Conservation (phyloP, 805 yeast species). For the Ogataea pilisensis region DNA sequence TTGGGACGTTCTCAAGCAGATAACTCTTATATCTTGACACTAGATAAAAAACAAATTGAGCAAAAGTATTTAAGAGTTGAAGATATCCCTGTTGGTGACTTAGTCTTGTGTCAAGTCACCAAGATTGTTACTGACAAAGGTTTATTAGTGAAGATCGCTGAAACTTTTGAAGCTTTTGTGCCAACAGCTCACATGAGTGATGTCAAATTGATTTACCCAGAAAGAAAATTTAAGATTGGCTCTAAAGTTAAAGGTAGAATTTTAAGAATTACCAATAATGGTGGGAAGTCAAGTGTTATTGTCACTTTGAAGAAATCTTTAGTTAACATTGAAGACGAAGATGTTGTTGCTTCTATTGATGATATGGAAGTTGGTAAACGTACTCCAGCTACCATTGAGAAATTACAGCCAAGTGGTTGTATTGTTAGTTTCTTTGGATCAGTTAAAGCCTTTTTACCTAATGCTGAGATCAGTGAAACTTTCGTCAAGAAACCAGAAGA, state of each 20-base stretch:
- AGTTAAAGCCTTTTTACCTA: conserved; percentile 77
- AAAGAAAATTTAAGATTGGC: conserved; percentile 85
- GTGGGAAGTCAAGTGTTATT: conserved; percentile 45
- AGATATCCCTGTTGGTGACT: conserved; percentile 76
- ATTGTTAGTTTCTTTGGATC: conserved; percentile 79
- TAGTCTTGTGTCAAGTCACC: conserved; percentile 51
- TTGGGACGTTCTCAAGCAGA: conserved; percentile 67
- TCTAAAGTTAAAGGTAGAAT: conserved; percentile 75
- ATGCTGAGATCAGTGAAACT: conserved; percentile 85
- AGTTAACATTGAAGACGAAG: conserved; percentile 59
- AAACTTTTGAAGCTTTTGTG: conserved; percentile 69
- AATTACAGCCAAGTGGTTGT: conserved; percentile 73
- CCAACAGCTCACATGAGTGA: conserved; percentile 79
- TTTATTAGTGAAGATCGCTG: conserved; percentile 59
- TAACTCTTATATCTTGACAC: conserved; percentile 58
- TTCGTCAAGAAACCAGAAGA: conserved; percentile 75
- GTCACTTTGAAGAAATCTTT: conserved; percentile 82
- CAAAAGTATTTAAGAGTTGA: conserved; percentile 61
- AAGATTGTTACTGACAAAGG: conserved; percentile 62
- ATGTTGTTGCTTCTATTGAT: conserved; percentile 38
- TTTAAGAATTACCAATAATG: conserved; percentile 41
- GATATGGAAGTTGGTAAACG: conserved; percentile 40
- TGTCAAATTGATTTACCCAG: conserved; percentile 79
- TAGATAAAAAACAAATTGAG: conserved; percentile 61
- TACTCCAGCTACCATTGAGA: conserved; percentile 72